Base-by-base conservation (phyloP, 352 stramenopile genomes). In the Globisporangium ultimum region DNA sequence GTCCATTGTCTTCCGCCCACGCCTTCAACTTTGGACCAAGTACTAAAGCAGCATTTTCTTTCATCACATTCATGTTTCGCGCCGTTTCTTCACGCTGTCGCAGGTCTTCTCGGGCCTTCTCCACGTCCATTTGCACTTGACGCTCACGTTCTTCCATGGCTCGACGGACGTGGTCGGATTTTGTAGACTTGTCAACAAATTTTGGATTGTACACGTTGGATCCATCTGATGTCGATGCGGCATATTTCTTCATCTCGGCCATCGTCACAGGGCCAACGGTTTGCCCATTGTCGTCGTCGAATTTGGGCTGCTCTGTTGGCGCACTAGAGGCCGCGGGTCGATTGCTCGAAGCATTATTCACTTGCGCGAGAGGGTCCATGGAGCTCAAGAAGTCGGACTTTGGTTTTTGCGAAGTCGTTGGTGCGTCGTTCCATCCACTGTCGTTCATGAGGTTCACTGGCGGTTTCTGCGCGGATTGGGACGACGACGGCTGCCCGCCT, bases 131-230 rank as follows among this genome's bases (percentile, higher is more conserved):
- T 28, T 88, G 80, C 55, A 89, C 78, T 53, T 88, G 71, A 7
- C 72, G 78, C 66, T 93, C 84, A 34, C 85, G 83, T 63, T 91
- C 76, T 64, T 91, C 79, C 83, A 94, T 94, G n/a, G 85, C 85
- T 3, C 79, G 83, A 17, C 83, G 83, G 15, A 94, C 85, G 45
- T 80, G 62, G 1, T 82, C 79, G 22, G 79, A 84, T 61, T 94
- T 94, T 13, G 81, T 89, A 24, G 83, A 82, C 62, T 93, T 92
- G 68, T 94, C 85, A 53, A 94, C 78, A 15, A 91, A 64, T 20
- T 80, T 87, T n/a, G 85, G 68, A 54, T 94, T 93, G 72, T 93
- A 94, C 58, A 94, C 83, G 55, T 92, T 90, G 14, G 85, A 88
- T 34, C 85, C 85, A 56, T 94, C 85, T 7, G 80, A 81, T 21